A percentile compares a stretch with the other conserved stretches of the same genome.
Conservation (phyloP, 768 basidiomycete species). For the Exsudoporus frostii region DNA sequence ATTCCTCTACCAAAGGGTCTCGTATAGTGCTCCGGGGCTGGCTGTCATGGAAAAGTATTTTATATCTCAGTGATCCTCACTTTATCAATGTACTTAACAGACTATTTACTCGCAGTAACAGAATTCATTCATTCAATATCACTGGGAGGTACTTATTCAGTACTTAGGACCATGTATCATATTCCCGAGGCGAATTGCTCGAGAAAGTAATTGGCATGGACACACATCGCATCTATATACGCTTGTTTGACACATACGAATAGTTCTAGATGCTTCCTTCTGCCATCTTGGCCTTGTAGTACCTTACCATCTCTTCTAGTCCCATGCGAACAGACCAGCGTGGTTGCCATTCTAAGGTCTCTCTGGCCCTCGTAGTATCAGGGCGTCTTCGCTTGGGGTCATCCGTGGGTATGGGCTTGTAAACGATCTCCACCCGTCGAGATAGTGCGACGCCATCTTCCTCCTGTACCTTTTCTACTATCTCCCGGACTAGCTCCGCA, state of each 20-base stretch:
- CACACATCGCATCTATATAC: background rate
- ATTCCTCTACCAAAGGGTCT: conserved; percentile 12
- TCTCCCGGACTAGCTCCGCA: conserved; percentile 86
- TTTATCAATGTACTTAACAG: conserved; percentile 10
- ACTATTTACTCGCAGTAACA: background rate
- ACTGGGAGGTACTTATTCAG: background rate
- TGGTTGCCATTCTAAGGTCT: conserved; percentile 84
- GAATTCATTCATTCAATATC: conserved; percentile 12
- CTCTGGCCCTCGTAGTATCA: conserved; percentile 88
- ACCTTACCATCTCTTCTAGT: conserved; percentile 90
- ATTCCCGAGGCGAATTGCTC: background rate
- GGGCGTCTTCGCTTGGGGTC: conserved; percentile 94
- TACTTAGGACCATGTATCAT: conserved; percentile 20
- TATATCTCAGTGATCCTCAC: conserved; percentile 2
- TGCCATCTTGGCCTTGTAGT: conserved; percentile 86
- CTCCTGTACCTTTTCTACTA: conserved; percentile 89
- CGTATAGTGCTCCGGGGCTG: background rate
- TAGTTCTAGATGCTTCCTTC: conserved; percentile 67
- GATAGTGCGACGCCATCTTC: conserved; percentile 62
- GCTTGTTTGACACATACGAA: background rate
- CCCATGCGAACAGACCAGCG: conserved; percentile 92
- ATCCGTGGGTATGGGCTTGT: conserved; percentile 82
- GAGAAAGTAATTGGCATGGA: background rate
- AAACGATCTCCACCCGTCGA: conserved; percentile 62
- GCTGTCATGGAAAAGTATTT: conserved; percentile 15